Evolutionary conservation across 225 moss, liverwort and hornwort species (phyloP).

Genomic region (Asterella californica): DNA sequence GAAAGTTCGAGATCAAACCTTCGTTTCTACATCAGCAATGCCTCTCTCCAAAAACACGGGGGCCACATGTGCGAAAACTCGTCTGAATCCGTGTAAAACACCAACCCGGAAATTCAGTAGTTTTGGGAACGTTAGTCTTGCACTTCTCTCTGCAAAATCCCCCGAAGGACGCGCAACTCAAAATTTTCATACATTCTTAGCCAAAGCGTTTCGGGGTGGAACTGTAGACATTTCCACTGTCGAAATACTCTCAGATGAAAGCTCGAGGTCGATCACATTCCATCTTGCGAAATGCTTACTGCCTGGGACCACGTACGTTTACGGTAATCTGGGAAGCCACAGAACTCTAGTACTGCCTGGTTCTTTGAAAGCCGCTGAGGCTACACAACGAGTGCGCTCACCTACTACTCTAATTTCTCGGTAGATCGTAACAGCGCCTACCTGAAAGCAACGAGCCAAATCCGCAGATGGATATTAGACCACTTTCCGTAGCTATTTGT

Average conservation of each 20-base stretch:
- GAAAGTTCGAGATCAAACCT: slow-evolving; percentile 37
- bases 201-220: neutral
- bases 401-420: neutral
- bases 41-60: slow-evolving; percentile 86
- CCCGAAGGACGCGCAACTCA: neutral
- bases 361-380: neutral
- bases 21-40: slow-evolving; percentile 86
- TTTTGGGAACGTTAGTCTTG: slow-evolving; percentile 81
- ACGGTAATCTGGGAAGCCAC: neutral
- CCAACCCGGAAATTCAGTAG: slow-evolving; percentile 79
- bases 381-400: neutral
- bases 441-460: slow-evolving; percentile 97
- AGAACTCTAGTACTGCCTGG: neutral
- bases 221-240: neutral
- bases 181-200: neutral
- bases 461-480: slow-evolving; percentile 79
- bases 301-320: neutral
- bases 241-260: neutral
- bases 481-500: slow-evolving; percentile 44
- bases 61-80: slow-evolving; percentile 83
- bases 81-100: slow-evolving; percentile 71
- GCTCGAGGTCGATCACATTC: neutral
- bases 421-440: slow-evolving; percentile 4
- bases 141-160: slow-evolving; percentile 67
- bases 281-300: neutral